Evolutionary conservation across 495 filamentous ascomycete genomes (phyloP), one percentile per base, ranked within the genome.

Genomic region (Penicillium ochrochloron): DNA sequence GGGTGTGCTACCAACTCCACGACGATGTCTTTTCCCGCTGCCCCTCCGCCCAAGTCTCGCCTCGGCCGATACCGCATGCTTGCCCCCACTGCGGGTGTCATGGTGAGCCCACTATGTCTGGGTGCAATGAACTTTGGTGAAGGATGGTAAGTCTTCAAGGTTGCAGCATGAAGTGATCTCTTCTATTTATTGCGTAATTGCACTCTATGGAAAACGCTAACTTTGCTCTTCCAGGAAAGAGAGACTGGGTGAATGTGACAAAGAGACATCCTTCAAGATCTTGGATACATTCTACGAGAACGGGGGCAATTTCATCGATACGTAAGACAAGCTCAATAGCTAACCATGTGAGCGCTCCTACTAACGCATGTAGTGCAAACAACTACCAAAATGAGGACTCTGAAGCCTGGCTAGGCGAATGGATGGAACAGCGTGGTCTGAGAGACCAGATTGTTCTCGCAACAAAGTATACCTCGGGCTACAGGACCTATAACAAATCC

Each of bases 221-320:
- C 51, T 31, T 60, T 25, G 3, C 29, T 1, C 14, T 46, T 46
- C 27, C 25, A 74, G 81, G 81, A 71, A 73, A 31, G 67, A 66
- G 1, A 60, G 77, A 33, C 70, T 91, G 75, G 90, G 89, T 29
- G 78, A 78, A 65, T 89, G 87, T 64, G 80, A 79, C 68, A 85
- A 91, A 65, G 81, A 89, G 42, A 82, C 77, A 1, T 77, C 83
- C n/a, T 86, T 89, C 61, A 75, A 79, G 51, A 86, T 93, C 34
- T 79, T 93, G 42, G 89, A 92, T 70, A 85, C 78, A 68, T 91
- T 85, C 78, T 86, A 86, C 55, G 78, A 82, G 9, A 76, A 84
- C 27, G 90, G 88, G 29, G 91, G 90, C 33, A 94, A 94, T 75
- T 92, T 92, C 77, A 87, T 94, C 66, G 90, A 94, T 69, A 92